Conservation (phyloP, 2,329 filamentous ascomycete genomes). For the Ceratocystis alfenasii region DNA sequence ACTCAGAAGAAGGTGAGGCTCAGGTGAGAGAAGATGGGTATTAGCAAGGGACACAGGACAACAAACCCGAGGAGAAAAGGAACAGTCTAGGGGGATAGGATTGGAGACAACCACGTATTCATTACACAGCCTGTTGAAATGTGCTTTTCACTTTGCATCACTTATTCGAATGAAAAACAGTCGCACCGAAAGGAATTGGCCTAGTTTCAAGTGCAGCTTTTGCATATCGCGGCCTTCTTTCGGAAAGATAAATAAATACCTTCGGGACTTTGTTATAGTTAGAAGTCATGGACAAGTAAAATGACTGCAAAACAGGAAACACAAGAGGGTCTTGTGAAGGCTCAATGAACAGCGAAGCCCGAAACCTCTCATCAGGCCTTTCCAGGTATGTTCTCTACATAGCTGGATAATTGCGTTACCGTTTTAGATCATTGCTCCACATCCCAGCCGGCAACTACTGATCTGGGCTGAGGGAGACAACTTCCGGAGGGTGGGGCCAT, state of each 20-base stretch:
- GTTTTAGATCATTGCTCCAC: constrained; percentile 1
- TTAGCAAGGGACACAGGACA: background rate
- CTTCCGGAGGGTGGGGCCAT: background rate
- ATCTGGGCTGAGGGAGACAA: background rate
- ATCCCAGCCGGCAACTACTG: constrained; percentile 9
- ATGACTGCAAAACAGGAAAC: background rate
- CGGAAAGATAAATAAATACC: no score
- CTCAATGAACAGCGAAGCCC: no score
- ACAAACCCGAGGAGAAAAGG: constrained; percentile 1
- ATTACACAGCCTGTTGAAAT: no score
- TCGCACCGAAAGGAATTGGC: no score
- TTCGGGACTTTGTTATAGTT: no score
- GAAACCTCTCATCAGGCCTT: no score
- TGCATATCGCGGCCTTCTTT: no score
- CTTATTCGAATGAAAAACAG: no score
- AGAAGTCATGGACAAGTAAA: background rate
- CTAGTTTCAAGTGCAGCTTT: no score
- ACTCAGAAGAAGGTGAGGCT: constrained; percentile 2
- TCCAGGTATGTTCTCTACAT: background rate
- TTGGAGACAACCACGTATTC: background rate
- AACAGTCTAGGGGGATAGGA: background rate
- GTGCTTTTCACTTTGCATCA: no score
- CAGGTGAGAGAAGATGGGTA: background rate
- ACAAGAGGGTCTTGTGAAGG: background rate
- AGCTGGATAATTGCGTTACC: background rate